phyloP scores from a whole-genome alignment of 106 monocot genomes.

The Hemerocallis citrina region DNA sequence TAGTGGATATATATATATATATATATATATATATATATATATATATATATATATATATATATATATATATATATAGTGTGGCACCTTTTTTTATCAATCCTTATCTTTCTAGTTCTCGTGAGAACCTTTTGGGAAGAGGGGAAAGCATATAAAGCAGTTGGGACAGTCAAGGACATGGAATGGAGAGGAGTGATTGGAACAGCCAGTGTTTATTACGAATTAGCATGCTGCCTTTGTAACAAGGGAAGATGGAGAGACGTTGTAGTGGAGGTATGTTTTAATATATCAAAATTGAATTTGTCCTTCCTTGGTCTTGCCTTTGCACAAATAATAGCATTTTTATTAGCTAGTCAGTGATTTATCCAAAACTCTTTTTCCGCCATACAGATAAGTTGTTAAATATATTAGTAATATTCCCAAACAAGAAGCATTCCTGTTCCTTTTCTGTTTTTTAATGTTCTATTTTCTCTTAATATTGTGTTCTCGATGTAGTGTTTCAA shows the following conservation, averaged over 20 bases:
- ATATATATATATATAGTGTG: no score
- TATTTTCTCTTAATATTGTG: neutral
- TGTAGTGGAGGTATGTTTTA: conserved; percentile 51
- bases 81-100: neutral
- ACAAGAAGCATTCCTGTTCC: neutral
- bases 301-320: no score
- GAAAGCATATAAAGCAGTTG: conserved; percentile 63
- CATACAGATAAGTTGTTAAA: no score
- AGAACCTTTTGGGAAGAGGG: conserved; percentile 78
- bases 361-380: neutral
- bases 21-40: no score
- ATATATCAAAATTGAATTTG: neutral
- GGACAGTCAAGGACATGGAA: conserved; percentile 79
- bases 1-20: no score
- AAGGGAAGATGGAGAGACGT: conserved; percentile 87
- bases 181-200: conserved; percentile 76
- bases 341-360: neutral
- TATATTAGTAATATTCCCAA: neutral
- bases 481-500: neutral
- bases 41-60: no score
- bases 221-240: conserved; percentile 81
- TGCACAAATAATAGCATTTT: neutral
- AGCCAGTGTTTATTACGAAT: conserved; percentile 85
- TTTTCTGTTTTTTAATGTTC: neutral
- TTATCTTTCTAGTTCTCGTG: conserved; percentile 65